These are phyloP conservation scores for Trypanosoma mega DNA, from an alignment of 208 protist genomes.

Conservation along the genomic window DNA sequence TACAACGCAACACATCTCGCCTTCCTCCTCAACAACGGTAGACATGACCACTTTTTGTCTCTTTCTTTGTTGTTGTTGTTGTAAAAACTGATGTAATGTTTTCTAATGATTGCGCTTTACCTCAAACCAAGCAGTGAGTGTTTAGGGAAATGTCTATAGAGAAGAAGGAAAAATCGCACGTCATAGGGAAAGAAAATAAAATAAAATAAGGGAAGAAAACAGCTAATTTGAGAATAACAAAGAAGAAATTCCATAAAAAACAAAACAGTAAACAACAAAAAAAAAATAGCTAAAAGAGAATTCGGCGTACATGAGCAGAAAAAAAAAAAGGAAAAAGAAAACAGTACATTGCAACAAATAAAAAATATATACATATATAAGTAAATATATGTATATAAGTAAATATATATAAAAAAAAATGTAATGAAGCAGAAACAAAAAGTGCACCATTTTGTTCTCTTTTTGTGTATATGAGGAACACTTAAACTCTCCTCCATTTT, in stretches of 20 bases:
- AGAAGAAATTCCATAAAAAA: constrained; percentile 6
- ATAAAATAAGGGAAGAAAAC: not conserved
- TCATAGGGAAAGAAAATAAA: not conserved
- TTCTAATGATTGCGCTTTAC: too few species aligned
- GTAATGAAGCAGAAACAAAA: not conserved
- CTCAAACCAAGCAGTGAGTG: too few species aligned
- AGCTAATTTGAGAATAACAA: not conserved
- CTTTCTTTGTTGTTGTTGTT: too few species aligned
- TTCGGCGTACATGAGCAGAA: not conserved
- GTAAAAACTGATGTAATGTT: too few species aligned
- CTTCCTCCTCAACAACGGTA: too few species aligned
- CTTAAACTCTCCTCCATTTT: not conserved
- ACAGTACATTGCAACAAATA: too few species aligned
- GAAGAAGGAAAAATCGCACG: not conserved
- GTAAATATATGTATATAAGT: constrained; percentile 9
- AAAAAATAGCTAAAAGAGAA: constrained; percentile 13
- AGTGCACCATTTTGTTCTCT: too few species aligned
- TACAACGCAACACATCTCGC: too few species aligned
- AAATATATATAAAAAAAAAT: not conserved
- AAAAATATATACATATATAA: constrained; percentile 7
- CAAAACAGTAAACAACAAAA: constrained; percentile 11
- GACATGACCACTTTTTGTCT: too few species aligned
- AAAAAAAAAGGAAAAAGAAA: constrained; percentile 14
- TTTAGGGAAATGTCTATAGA: too few species aligned
- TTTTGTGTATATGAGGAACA: not conserved